phyloP scores from a whole-genome alignment of 1,284 basidiomycete species.

The Cryptococcus hybrid region DNA sequence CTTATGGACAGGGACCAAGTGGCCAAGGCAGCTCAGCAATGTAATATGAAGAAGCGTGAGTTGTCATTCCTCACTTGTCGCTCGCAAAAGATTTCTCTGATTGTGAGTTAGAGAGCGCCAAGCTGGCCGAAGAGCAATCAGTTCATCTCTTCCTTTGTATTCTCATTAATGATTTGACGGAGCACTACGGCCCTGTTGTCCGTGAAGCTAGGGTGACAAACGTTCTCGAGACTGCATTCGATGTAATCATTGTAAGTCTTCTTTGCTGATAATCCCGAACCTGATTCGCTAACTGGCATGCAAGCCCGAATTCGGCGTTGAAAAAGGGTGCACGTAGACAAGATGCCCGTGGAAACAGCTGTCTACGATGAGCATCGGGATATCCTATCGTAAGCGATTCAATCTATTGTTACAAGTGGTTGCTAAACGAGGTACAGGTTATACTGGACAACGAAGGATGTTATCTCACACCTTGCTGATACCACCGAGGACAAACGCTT shows the following conservation, averaged over 20 bases:
- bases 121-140: conserved; percentile 93
- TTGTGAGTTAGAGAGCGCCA: conserved; percentile 53
- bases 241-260: conserved; percentile 61
- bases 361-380: conserved; percentile 91
- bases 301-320: conserved; percentile 86
- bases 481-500: conserved; percentile 85
- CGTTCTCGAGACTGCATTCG: conserved; percentile 93
- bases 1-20: conserved; percentile 95
- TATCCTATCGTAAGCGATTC: conserved; percentile 56
- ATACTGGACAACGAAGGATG: conserved; percentile 80
- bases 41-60: conserved; percentile 72
- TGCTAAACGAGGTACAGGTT: conserved; percentile 18
- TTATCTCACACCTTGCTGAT: conserved; percentile 90
- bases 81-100: neutral
- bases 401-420: conserved; percentile 24
- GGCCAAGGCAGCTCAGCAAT: conserved; percentile 95
- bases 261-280: neutral
- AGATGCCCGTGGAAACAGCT: conserved; percentile 97
- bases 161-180: conserved; percentile 83
- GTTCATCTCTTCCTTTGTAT: conserved; percentile 93
- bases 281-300: neutral
- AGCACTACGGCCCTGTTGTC: conserved; percentile 90
- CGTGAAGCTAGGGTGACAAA: conserved; percentile 87
- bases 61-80: neutral
- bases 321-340: conserved; percentile 97